These are phyloP conservation scores for Cymbidium sinense DNA, from an alignment of 106 monocot genomes.

Conservation along the genomic window DNA sequence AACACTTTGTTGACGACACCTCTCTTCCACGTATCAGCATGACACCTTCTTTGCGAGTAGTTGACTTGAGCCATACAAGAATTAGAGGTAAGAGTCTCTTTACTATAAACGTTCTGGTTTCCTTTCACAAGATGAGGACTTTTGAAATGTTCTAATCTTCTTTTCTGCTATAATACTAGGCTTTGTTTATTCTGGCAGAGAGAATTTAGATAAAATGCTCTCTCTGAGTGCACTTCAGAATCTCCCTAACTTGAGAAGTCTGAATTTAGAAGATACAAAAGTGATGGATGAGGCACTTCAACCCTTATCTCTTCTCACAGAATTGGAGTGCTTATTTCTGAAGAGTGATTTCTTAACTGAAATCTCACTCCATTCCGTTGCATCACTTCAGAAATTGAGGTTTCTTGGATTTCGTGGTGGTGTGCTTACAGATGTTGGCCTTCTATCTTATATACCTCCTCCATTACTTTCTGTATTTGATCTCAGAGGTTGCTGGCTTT, in stretches of 20 bases:
- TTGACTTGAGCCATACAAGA: slow-evolving; percentile 66
- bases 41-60: slow-evolving; percentile 50
- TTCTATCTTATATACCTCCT: slow-evolving; percentile 42
- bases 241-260: slow-evolving; percentile 50
- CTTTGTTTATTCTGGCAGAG: slow-evolving; percentile 16
- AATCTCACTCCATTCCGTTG: slow-evolving; percentile 37
- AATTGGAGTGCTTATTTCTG: slow-evolving; percentile 54
- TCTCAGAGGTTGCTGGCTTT: slow-evolving; percentile 83
- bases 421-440: slow-evolving; percentile 54
- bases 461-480: slow-evolving; percentile 43
- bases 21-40: slow-evolving; percentile 44
- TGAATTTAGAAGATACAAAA: slow-evolving; percentile 76
- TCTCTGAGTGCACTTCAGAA: slow-evolving; percentile 43
- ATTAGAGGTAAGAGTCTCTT: slow-evolving; percentile 49
- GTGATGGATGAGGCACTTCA: slow-evolving; percentile 47
- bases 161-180: slow-evolving; percentile 31
- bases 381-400: slow-evolving; percentile 43
- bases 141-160: slow-evolving; percentile 8
- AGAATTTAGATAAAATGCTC: slow-evolving; percentile 18
- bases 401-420: slow-evolving; percentile 58
- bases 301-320: slow-evolving; percentile 38
- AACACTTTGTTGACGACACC: slow-evolving; percentile 68
- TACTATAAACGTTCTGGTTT: neutral
- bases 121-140: slow-evolving; percentile 9
- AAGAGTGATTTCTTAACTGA: slow-evolving; percentile 73